These are phyloP conservation scores for Arabis alpina DNA, from an alignment of 345 rosid species.

Conservation along the genomic window DNA sequence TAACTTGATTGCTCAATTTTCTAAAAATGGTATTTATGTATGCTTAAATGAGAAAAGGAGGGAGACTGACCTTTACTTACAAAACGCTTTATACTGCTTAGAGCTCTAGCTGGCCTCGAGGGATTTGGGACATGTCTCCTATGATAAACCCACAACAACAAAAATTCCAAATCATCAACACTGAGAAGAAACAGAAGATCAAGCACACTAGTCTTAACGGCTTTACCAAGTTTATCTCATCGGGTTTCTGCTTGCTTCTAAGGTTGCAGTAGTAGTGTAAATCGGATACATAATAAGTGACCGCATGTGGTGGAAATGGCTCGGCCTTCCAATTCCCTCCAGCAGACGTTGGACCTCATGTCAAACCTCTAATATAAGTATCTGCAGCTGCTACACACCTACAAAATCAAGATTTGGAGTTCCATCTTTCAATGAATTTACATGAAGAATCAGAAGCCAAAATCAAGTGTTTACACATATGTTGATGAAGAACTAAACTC, in stretches of 20 bases:
- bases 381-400: conserved; percentile 31
- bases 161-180: conserved; percentile 2
- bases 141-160: conserved; percentile 34
- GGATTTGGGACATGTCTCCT: conserved; percentile 90
- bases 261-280: conserved; percentile 48
- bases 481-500: too few species aligned
- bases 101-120: conserved; percentile 75
- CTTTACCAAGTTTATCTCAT: conserved; percentile 67
- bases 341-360: conserved; percentile 97
- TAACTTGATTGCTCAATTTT: background rate
- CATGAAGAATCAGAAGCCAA: too few species aligned
- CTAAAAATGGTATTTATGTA: background rate
- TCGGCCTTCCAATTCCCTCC: conserved; percentile 94
- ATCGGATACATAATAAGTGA: conserved; percentile 81
- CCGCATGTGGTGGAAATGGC: conserved; percentile 92
- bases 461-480: too few species aligned
- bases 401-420: background rate
- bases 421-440: too few species aligned
- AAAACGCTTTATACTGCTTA: conserved; percentile 78
- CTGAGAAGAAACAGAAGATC: conserved; percentile 6
- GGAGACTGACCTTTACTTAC: conserved; percentile 86
- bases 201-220: background rate
- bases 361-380: conserved; percentile 42
- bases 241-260: conserved; percentile 99
- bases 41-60: conserved; percentile 1